Conservation (phyloP, 768 basidiomycete genomes). For the Podaxis mareebaensis region DNA sequence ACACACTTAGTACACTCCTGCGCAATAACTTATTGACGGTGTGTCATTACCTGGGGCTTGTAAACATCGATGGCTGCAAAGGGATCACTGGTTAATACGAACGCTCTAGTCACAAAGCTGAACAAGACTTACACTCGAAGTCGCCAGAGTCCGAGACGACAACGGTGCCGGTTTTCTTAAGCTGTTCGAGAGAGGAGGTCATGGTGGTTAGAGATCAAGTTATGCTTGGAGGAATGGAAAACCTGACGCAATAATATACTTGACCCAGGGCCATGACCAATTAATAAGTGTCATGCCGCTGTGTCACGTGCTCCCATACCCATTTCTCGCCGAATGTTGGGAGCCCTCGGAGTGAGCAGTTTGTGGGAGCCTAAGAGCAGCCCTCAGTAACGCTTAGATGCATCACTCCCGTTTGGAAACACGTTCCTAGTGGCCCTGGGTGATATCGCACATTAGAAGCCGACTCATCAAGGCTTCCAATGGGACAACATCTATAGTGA, state of each 20-base stretch:
- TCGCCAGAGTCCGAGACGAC: constrained; percentile 98
- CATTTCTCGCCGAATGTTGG: neutral
- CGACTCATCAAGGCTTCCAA: neutral
- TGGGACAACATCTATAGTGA: neutral
- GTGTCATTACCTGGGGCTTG: constrained; percentile 77
- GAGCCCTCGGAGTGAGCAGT: neutral
- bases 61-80: constrained; percentile 86
- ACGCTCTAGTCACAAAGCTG: neutral
- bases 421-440: neutral
- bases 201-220: constrained; percentile 44
- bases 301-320: neutral
- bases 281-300: constrained; percentile 2
- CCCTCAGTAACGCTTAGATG: neutral
- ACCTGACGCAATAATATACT: constrained; percentile 11
- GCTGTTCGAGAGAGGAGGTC: constrained; percentile 78
- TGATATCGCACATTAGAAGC: neutral
- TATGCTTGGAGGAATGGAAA: neutral
- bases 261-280: neutral
- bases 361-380: neutral
- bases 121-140: constrained; percentile 66
- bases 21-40: neutral
- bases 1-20: neutral
- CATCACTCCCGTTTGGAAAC: neutral
- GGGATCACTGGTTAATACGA: constrained; percentile 23
- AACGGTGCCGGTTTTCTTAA: constrained; percentile 91